A percentile compares a stretch with the other conserved stretches of the same genome.
Conservation (phyloP, 495 filamentous ascomycete species). For the Cercophora sp. region DNA sequence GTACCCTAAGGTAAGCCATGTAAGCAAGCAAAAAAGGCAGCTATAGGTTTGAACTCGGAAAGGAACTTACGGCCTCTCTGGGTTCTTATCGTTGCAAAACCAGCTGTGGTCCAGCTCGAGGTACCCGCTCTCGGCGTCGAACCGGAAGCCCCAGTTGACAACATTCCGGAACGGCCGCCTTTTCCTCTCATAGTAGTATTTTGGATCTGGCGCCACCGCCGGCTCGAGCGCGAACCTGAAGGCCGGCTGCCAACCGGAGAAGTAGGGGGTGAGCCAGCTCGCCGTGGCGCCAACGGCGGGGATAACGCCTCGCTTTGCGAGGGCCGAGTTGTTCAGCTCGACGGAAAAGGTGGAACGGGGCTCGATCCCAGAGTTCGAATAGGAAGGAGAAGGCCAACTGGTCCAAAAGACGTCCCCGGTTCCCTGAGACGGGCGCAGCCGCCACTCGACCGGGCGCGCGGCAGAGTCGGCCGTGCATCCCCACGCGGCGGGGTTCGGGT, state of each 20-base stretch:
- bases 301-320: not conserved
- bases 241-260: not conserved
- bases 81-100: constrained; percentile 7
- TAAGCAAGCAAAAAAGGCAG: too few species aligned
- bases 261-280: not conserved
- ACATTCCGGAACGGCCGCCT: not conserved
- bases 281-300: not conserved
- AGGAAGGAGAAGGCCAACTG: not conserved
- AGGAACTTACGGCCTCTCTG: not conserved
- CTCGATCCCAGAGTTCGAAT: not conserved
- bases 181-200: not conserved
- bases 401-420: not conserved
- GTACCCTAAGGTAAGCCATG: too few species aligned
- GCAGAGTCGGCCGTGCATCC: not conserved
- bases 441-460: not conserved
- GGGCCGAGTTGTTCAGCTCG: not conserved
- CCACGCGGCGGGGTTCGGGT: not conserved
- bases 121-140: not conserved
- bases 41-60: too few species aligned
- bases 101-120: not conserved
- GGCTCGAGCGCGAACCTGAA: too few species aligned
- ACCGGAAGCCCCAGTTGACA: not conserved
- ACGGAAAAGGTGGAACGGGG: not conserved
- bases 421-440: not conserved
- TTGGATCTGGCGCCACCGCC: too few species aligned